Conservation (phyloP, 345 rosid species). For the Gynandropsis gynandra region DNA sequence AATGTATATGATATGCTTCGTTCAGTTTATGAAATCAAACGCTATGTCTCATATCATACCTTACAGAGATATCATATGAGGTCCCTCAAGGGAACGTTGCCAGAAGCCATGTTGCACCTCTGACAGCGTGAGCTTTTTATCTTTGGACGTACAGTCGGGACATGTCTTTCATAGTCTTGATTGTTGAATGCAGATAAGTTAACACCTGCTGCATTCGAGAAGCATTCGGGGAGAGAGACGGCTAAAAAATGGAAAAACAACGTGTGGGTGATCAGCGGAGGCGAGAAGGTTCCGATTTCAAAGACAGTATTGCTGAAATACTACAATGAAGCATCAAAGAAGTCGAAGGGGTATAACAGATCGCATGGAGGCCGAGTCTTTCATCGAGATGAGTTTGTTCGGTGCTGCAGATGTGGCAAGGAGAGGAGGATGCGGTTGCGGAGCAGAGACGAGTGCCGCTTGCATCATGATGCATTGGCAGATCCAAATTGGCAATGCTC, state of each 20-base stretch:
- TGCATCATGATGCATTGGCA: constrained; percentile 86
- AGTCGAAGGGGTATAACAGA: constrained; percentile 53
- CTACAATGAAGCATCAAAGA: constrained; percentile 69
- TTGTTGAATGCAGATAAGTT: constrained; percentile 52
- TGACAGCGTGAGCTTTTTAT: too few species aligned
- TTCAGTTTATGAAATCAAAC: constrained; percentile 1
- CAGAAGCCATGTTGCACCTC: too few species aligned
- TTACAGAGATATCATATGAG: too few species aligned
- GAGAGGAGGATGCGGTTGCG: constrained; percentile 90
- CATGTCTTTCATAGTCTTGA: constrained; percentile 26
- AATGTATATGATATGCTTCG: constrained; percentile 25
- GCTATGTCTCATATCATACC: too few species aligned
- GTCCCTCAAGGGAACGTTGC: too few species aligned
- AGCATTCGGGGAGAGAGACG: constrained; percentile 99
- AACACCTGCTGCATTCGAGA: constrained; percentile 97
- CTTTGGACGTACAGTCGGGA: too few species aligned
- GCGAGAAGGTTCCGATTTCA: constrained; percentile 87
- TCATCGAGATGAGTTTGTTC: constrained; percentile 92
- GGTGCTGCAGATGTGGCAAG: constrained; percentile 69
- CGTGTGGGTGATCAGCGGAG: constrained; percentile 85
- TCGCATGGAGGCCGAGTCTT: constrained; percentile 57
- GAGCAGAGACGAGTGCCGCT: constrained; percentile 81
- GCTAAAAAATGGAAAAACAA: constrained; percentile 99
- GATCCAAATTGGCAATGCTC: constrained; percentile 89
- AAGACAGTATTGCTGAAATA: constrained; percentile 88